Evolutionary conservation across 1,284 basidiomycete species (phyloP).

Genomic region (Mycena sp.): DNA sequence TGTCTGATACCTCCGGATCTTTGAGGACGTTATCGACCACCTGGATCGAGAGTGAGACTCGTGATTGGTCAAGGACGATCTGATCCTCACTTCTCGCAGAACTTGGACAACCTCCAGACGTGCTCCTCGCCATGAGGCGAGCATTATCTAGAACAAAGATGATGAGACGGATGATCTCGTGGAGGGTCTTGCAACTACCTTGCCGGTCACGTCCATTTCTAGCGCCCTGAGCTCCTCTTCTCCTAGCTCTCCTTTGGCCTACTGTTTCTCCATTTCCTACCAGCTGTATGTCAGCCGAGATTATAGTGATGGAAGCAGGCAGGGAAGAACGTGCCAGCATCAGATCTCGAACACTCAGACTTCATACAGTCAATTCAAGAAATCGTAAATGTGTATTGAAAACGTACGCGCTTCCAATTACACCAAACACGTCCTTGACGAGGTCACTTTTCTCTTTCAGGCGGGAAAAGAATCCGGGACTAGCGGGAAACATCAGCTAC

Average conservation of each 20-base stretch:
- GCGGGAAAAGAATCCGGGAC: constrained; percentile 92
- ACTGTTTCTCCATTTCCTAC: constrained; percentile 91
- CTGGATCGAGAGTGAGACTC: constrained; percentile 40
- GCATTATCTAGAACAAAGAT: constrained; percentile 70
- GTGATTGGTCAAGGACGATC: background rate
- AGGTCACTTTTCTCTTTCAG: constrained; percentile 95
- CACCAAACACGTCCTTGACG: constrained; percentile 94
- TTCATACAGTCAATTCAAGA: constrained; percentile 37
- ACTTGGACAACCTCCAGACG: constrained; percentile 92
- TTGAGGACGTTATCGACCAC: constrained; percentile 86
- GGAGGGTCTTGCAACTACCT: constrained; percentile 53
- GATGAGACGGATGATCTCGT: constrained; percentile 3
- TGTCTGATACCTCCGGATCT: constrained; percentile 77
- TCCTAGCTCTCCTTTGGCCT: constrained; percentile 86
- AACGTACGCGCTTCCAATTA: constrained; percentile 89
- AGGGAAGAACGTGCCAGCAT: constrained; percentile 53
- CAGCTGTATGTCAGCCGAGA: background rate
- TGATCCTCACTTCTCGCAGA: constrained; percentile 65
- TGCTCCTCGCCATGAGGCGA: constrained; percentile 95
- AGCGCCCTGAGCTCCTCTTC: constrained; percentile 88
- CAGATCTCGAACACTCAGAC: constrained; percentile 75
- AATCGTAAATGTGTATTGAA: background rate
- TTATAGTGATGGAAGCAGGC: background rate
- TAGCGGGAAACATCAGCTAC: constrained; percentile 38
- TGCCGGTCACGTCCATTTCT: constrained; percentile 95